Evolutionary conservation across 1,284 basidiomycete species (phyloP), one percentile per base, ranked within the genome.

Genomic region (Veloboletus limbatus): DNA sequence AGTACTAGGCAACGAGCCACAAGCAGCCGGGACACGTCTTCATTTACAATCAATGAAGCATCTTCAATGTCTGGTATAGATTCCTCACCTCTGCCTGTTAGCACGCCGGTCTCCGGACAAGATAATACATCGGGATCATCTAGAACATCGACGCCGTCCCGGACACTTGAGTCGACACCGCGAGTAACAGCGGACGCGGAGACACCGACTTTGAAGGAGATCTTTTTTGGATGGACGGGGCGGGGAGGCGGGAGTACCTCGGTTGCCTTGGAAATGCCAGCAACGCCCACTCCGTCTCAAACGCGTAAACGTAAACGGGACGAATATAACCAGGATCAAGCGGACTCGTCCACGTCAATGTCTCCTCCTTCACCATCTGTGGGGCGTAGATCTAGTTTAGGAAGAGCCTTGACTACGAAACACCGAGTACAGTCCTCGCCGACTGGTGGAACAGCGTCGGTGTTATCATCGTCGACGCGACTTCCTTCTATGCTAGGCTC

Each of bases 401-500:
- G 32, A 25, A 48, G 31, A 32, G 24, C 20, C 7, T 32, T 34
- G 21, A 41, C 25, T 14, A 18, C 28, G 27, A 47, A 35, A 32
- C 40, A 40, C 41, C 38, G 38, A 24, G 8, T 26, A 17, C 40
- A 40, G 3, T 49, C 58, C 32, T 65, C 50, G 25, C 50, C 49
- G 0, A 52, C 28, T 3, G 21, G 22, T 9, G 31, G 45, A 40
- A 17, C 8, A 20, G 43, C 22, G 18, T 13, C 11, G 8, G 18
- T 25, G 4, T 43, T 44, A 8, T 51, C 41, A 17, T 43, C 58
- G 7, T 38, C 45, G 7, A 18, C 4, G 16, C 58, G 56, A 32
- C 43, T 65, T 6, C 53, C 63, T 36, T 62, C 59, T 13, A 53
- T 65, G 57, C 24, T 63, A 10, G 52, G 40, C 18, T 43, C 52